Base-by-base conservation (phyloP, 169 alveolate species). In the Hammondia hammondi region DNA sequence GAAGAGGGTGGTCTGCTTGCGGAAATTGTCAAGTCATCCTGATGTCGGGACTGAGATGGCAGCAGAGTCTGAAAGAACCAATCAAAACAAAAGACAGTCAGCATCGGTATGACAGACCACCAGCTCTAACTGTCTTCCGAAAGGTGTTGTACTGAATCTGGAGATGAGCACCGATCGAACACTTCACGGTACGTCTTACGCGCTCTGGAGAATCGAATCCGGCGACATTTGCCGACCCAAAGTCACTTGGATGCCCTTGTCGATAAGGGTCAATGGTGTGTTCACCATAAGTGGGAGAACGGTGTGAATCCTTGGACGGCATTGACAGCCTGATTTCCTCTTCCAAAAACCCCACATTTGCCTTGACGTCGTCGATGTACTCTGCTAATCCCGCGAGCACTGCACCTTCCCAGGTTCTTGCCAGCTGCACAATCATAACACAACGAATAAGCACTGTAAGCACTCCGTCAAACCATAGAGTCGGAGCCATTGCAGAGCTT, bases 301-400 rank as follows among this genome's bases (percentile, higher is more conserved):
- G 77, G 56, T 77, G 39, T 77, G 56, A 39, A 32, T 46, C 32
- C 87, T 32, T 77, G 71, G 32, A 70, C 14, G 70, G 4, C 32
- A 82, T 4, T 12, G 90, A 35, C 17, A 82, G 32, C 39, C 70
- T 39, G 19, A 82, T 35, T 43, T 45, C 70, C 43, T 82, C 90
- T 35, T 82, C 90, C 29, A n/a, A 35, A 52, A 82, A 82, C 12
- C 70, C 90, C 70, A 82, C 90, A 82, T 43, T 45, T 29, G 57
- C 24, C 70, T 82, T 82, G n/a, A 82, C 70, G 35, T 82, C 90
- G 24, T 43, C 70, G 70, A 82, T 82, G 7, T 82, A 82, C 29
- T 82, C 90, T 17, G 90, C 90, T 48, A 82, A 24, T 17, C 70
- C 70, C 19, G 32, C 39, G 70, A 82, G 71, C 9, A 82, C 90